Evolutionary conservation across 2,329 filamentous ascomycete species (phyloP).

Genomic region (Sporothrix globosa): DNA sequence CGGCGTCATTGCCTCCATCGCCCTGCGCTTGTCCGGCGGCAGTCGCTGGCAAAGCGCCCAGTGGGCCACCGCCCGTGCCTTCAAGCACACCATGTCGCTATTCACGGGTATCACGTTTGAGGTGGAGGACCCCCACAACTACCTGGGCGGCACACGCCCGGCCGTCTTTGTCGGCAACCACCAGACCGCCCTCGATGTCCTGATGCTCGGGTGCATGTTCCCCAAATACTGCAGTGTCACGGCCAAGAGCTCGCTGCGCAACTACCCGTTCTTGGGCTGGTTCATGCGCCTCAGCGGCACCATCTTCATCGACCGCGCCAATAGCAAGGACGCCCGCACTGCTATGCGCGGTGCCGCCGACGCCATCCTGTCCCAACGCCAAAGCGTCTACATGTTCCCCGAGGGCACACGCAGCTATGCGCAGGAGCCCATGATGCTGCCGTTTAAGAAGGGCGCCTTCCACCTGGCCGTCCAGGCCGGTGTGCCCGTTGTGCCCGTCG

Average conservation of each 20-base stretch:
- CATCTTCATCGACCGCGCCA: slow-evolving; percentile 93
- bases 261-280: slow-evolving; percentile 85
- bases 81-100: slow-evolving; percentile 76
- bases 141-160: slow-evolving; percentile 68
- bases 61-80: slow-evolving; percentile 78
- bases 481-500: slow-evolving; percentile 87
- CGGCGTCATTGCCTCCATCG: slow-evolving; percentile 73
- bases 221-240: slow-evolving; percentile 91
- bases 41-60: slow-evolving; percentile 69
- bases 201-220: slow-evolving; percentile 87
- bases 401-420: slow-evolving; percentile 93
- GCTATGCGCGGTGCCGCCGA: slow-evolving; percentile 82
- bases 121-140: slow-evolving; percentile 67
- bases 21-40: slow-evolving; percentile 71
- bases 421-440: slow-evolving; percentile 76
- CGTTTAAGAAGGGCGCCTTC: slow-evolving; percentile 99
- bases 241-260: slow-evolving; percentile 82
- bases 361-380: slow-evolving; percentile 72
- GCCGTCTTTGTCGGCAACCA: slow-evolving; percentile 94
- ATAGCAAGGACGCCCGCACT: slow-evolving; percentile 76
- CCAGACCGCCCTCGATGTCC: slow-evolving; percentile 92
- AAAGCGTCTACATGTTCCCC: slow-evolving; percentile 84
- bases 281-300: slow-evolving; percentile 88
- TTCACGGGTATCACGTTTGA: slow-evolving; percentile 79
- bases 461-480: slow-evolving; percentile 92